Evolutionary conservation across 108 stramenopile species (phyloP).

Genomic region (Cyclotella sp.): DNA sequence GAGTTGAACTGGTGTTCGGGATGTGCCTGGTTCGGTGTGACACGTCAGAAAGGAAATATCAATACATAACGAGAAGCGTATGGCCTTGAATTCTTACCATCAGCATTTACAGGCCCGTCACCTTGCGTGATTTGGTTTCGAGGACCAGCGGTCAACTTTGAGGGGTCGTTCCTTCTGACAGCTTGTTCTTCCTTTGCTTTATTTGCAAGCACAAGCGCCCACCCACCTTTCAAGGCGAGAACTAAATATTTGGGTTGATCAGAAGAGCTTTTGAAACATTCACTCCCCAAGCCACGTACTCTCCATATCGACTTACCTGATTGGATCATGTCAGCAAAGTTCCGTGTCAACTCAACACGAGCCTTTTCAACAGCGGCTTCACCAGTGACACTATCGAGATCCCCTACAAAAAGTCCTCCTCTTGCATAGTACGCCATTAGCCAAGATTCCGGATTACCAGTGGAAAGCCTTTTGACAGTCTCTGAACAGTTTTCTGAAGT

Average conservation of each 20-base stretch:
- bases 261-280: not conserved
- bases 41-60: not conserved
- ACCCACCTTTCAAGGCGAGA: slow-evolving; percentile 48
- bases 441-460: slow-evolving; percentile 72
- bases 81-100: slow-evolving; percentile 51
- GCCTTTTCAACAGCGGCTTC: slow-evolving; percentile 86
- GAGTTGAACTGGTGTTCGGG: slow-evolving; percentile 48
- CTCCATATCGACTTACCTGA: slow-evolving; percentile 66
- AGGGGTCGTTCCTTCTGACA: slow-evolving; percentile 48
- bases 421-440: slow-evolving; percentile 75
- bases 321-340: slow-evolving; percentile 80
- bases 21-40: slow-evolving; percentile 8
- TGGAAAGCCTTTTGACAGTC: slow-evolving; percentile 62
- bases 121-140: slow-evolving; percentile 49
- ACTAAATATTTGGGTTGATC: slow-evolving; percentile 1
- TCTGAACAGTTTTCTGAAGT: slow-evolving; percentile 53
- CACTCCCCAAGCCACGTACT: slow-evolving; percentile 17
- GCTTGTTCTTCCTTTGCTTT: slow-evolving; percentile 71
- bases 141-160: slow-evolving; percentile 57
- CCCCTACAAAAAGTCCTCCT: slow-evolving; percentile 88
- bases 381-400: slow-evolving; percentile 71
- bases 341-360: slow-evolving; percentile 82
- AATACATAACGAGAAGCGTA: not conserved
- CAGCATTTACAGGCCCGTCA: slow-evolving; percentile 71
- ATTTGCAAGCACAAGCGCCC: slow-evolving; percentile 70